Evolutionary conservation across 1,284 basidiomycete species (phyloP), one percentile per base, ranked within the genome.

Genomic region (Lentinus polychrous): DNA sequence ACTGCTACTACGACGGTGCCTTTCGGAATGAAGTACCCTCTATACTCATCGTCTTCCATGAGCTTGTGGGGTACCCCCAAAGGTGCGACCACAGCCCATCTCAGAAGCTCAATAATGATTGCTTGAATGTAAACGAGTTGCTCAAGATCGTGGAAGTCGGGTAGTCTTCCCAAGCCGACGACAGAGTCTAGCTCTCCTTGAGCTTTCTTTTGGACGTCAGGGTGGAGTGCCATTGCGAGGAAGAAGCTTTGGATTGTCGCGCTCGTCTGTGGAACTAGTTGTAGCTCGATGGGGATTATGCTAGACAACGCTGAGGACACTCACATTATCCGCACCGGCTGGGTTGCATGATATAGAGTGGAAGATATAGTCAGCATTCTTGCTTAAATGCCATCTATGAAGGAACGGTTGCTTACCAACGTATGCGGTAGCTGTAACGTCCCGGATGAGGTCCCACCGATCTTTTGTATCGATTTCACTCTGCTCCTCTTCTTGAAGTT

Each of bases 121-220:
- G 67, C 68, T 17, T 61, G 53, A 18, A 66, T 50, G 51, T 70
- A 71, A 0, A 66, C 63, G 22, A 72, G 49, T 5, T 54, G 49
- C 4, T 53, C 49, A 11, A 62, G 42, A 47, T 73, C 70, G 1
- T 58, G 56, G 15, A 65, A 56, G 8, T 53, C 55, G 0, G 71
- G 71, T 8, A 63, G 27, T 22, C 67, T 52, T 10, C 63, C 57
- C 2, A 36, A 33, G 1, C 68, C 68, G 33, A 69, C 55, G n/a
- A 70, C 60, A n/a, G 49, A 46, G 51, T 72, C 67, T 14, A 72
- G 51, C 51, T 72, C 68, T 24, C 53, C 57, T 37, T 65, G 66
- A 1, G 65, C 66, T 35, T 60, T 60, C 15, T 52, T 36, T 44
- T 65, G 65, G 20, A 58, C 53, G n/a, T 64, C 59, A 2, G 65